A percentile compares a stretch with the other conserved stretches of the same genome.
Evolutionary conservation across 495 filamentous ascomycete species (phyloP).

Genomic region (Eremomyces bilateralis): DNA sequence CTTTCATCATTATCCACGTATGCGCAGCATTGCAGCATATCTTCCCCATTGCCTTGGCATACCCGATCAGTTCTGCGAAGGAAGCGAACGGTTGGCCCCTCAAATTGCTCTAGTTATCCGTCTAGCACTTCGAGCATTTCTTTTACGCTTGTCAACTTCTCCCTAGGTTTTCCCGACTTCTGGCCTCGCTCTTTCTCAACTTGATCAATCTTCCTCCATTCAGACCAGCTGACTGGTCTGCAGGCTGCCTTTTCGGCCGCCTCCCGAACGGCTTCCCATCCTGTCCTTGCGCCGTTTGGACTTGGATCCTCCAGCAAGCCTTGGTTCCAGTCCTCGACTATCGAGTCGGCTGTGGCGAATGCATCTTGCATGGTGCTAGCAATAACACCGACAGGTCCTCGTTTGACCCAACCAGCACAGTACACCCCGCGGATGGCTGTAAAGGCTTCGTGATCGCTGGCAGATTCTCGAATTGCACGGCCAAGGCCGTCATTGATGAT

Average conservation of each 20-base stretch:
- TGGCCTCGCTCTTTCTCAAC: slow-evolving; percentile 49
- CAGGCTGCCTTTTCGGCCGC: slow-evolving; percentile 30
- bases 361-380: slow-evolving; percentile 92
- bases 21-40: no score
- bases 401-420: slow-evolving; percentile 90
- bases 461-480: slow-evolving; percentile 31
- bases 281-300: slow-evolving; percentile 19
- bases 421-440: slow-evolving; percentile 54
- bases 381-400: slow-evolving; percentile 87
- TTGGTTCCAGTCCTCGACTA: slow-evolving; percentile 44
- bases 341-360: slow-evolving; percentile 66
- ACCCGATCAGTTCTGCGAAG: no score
- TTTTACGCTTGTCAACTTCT: slow-evolving; percentile 55
- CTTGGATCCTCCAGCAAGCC: slow-evolving; percentile 17
- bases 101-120: no score
- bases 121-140: slow-evolving; percentile 60
- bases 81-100: no score
- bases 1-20: no score
- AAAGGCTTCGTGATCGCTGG: slow-evolving; percentile 10
- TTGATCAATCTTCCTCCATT: slow-evolving; percentile 71
- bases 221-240: slow-evolving; percentile 49
- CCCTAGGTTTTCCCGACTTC: slow-evolving; percentile 49
- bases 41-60: no score
- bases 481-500: slow-evolving; percentile 74
- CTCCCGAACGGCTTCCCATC: slow-evolving; percentile 53